Evolutionary conservation across 768 basidiomycete species (phyloP), one percentile per base, ranked within the genome.

Genomic region (Russula sp.): DNA sequence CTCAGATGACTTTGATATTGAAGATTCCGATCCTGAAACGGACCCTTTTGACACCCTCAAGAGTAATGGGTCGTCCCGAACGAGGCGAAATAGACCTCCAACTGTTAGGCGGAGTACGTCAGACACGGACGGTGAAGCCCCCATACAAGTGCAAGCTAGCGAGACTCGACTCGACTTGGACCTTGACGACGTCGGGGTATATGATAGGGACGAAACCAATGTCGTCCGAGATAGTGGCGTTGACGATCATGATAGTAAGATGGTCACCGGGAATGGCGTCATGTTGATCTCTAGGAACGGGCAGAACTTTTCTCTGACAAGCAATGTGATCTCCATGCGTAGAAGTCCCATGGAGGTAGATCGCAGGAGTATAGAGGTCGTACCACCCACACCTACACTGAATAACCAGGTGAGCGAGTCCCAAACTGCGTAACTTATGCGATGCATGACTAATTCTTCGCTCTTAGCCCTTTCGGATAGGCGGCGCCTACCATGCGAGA

Each of bases 281-380:
- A 50, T 60, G 34, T 51, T 64, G 59, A 64, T 64, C 20, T 55
- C 63, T 35, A 64, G 53, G 40, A 18, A 59, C 48, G 63, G 63
- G n/a, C 18, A 47, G n/a, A 40, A 64, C 32, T 64, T 51, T 20
- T 45, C 58, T 44, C 1, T 50, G 18, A 16, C 18, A 2, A 48
- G 54, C 13, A 60, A 48, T 22, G 11, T 20, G 37, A 45, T 54
- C 57, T 57, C 62, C 13, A 14, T n/a, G 34, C 61, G 35, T 5
- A 32, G 16, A 2, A 6, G 5, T 14, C 20, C 45, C 2, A 4
- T 10, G 8, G 48, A 50, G 9, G 18, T 13, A 4, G 65, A 66
- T n/a, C 57, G 45, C 18, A 53, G 57, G 6, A 66, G 65, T 40
- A 8, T 52, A 37, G 57, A 66, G 51, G 65, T 64, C 14, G 62